Evolutionary conservation across 2,329 filamentous ascomycete species (phyloP).

Genomic region (Fusarium keratoplasticum): DNA sequence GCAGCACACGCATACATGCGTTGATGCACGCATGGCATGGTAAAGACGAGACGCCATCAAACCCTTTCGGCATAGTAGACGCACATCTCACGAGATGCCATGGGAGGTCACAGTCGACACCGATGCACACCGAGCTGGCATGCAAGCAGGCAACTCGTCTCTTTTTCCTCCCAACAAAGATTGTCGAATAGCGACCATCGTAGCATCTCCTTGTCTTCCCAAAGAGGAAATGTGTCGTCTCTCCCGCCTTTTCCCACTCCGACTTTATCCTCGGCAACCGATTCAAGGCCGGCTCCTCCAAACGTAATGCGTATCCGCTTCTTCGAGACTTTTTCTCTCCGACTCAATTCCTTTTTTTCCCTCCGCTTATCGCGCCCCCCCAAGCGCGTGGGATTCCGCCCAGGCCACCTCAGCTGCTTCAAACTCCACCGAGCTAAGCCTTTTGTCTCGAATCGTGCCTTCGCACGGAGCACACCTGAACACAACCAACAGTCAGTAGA

Average conservation of each 20-base stretch:
- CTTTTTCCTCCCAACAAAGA: not conserved
- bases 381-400: constrained; percentile 8
- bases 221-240: constrained; percentile 5
- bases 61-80: not conserved
- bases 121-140: constrained; percentile 2
- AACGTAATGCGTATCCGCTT: constrained; percentile 29
- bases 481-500: not conserved
- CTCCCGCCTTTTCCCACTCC: not conserved
- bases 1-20: constrained; percentile 14
- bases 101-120: not conserved
- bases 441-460: constrained; percentile 11
- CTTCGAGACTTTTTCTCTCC: not conserved
- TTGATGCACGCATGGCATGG: constrained; percentile 7
- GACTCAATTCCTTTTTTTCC: not conserved
- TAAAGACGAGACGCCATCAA: not conserved
- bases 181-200: not conserved
- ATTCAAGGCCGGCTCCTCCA: not conserved
- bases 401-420: constrained; percentile 1
- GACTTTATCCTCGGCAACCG: constrained; percentile 17
- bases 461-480: constrained; percentile 11
- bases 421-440: constrained; percentile 29
- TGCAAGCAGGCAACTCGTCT: not conserved
- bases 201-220: not conserved
- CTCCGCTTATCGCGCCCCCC: constrained; percentile 21
- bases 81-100: constrained; percentile 2